A percentile compares a stretch with the other conserved stretches of the same genome.
These are phyloP conservation scores for Solanum arcanum DNA, from an alignment of 257 asterid species.

Conservation along the genomic window DNA sequence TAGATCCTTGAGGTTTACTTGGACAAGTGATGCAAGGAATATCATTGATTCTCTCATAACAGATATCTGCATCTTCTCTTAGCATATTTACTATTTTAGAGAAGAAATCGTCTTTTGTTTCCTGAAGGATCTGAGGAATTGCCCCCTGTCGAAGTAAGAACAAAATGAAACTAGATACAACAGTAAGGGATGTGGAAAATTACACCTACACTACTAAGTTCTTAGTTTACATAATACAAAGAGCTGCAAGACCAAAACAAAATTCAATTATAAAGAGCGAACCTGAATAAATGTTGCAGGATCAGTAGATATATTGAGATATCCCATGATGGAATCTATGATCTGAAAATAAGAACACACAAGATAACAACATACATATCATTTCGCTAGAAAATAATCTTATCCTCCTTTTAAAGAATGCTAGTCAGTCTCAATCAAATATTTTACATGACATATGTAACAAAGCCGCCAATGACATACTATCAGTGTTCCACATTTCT, in stretches of 20 bases:
- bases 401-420: neutral
- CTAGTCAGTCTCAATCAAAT: neutral
- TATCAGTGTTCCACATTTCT: neutral
- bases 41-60: conserved; percentile 36
- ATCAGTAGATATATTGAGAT: conserved; percentile 46
- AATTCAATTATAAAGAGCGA: neutral
- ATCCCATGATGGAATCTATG: conserved; percentile 54
- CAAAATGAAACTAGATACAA: neutral
- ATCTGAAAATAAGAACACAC: conserved; percentile 35
- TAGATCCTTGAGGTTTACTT: conserved; percentile 79
- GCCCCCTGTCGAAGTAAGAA: conserved; percentile 45
- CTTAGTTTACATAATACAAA: neutral
- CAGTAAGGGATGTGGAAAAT: neutral
- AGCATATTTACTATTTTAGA: conserved; percentile 29
- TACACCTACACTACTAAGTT: conserved; percentile 2
- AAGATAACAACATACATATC: neutral
- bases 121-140: conserved; percentile 38
- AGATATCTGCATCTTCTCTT: conserved; percentile 35
- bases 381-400: neutral
- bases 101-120: conserved; percentile 52
- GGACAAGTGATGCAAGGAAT: conserved; percentile 69
- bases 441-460: neutral
- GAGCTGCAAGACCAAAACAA: neutral
- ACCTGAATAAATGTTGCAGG: conserved; percentile 88
- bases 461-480: neutral